A percentile compares a stretch with the other conserved stretches of the same genome.
Evolutionary conservation across 129 eudicot genomes (phyloP).

Genomic region (Pseudognaphalium luteoalbum): DNA sequence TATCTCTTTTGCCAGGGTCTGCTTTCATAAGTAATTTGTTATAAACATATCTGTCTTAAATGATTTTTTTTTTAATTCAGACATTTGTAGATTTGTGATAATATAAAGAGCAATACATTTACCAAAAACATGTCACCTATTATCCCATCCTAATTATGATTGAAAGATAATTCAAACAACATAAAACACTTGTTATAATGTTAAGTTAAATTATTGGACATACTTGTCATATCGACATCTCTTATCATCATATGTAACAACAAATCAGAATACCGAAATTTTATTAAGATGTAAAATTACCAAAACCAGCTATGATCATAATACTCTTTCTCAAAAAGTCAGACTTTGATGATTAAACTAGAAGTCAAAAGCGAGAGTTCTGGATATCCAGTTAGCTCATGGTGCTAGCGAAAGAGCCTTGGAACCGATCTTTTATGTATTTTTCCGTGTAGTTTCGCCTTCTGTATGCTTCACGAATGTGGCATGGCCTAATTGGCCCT

Average conservation of each 20-base stretch:
- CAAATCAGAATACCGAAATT: background rate
- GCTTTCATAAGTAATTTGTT: no score
- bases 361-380: conserved; percentile 2
- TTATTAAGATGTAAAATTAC: background rate
- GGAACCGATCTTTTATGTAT: conserved; percentile 82
- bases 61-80: no score
- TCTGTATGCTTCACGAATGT: conserved; percentile 88
- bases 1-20: no score
- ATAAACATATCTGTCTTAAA: no score
- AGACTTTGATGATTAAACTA: background rate
- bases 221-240: conserved; percentile 15
- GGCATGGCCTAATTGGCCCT: conserved; percentile 94
- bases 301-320: background rate
- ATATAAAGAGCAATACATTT: no score
- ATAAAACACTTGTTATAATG: background rate
- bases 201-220: background rate
- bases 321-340: background rate
- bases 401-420: conserved; percentile 70
- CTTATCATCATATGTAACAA: background rate
- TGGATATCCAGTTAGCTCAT: background rate
- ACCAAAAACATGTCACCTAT: no score
- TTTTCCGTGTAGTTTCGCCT: conserved; percentile 87
- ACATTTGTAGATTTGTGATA: no score
- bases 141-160: no score
- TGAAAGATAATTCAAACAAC: background rate